Conservation (phyloP, 1,284 basidiomycete genomes). For the Cutaneotrichosporon mucoides region DNA sequence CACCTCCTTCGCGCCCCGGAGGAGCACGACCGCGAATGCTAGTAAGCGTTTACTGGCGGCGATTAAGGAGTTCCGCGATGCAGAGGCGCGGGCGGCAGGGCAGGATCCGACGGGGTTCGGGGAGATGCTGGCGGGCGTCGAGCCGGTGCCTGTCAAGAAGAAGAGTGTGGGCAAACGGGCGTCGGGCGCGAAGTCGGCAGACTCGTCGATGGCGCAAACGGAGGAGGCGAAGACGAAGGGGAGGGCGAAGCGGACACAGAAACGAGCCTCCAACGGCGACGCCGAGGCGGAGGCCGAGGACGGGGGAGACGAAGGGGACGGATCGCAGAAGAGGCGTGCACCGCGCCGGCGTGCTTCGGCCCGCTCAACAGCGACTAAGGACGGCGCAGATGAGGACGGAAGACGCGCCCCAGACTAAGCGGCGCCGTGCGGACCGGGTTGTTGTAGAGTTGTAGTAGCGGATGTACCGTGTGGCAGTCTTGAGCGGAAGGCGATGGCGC, state of each 20-base stretch:
- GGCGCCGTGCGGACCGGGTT: background rate
- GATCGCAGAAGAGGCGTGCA: no score
- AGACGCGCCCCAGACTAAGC: background rate
- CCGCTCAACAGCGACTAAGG: no score
- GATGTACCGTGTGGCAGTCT: no score
- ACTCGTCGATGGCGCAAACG: no score
- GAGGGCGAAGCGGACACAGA: no score
- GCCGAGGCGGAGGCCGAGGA: no score
- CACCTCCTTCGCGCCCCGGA: constrained; percentile 64
- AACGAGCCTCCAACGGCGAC: no score
- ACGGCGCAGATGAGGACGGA: background rate
- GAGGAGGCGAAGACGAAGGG: no score
- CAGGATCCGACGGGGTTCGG: constrained; percentile 33
- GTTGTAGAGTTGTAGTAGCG: background rate
- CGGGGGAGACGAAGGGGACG: no score
- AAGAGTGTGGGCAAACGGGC: background rate
- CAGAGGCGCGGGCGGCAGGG: constrained; percentile 39
- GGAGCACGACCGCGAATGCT: constrained; percentile 72
- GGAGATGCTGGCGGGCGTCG: constrained; percentile 44
- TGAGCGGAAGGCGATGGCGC: no score
- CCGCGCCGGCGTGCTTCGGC: no score
- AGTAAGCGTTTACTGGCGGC: constrained; percentile 81
- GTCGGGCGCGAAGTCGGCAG: background rate
- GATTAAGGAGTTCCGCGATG: constrained; percentile 73
- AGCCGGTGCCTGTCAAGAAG: constrained; percentile 12